phyloP scores from a whole-genome alignment of 2,329 filamentous ascomycete species.

The Sporothrix curviconia region DNA sequence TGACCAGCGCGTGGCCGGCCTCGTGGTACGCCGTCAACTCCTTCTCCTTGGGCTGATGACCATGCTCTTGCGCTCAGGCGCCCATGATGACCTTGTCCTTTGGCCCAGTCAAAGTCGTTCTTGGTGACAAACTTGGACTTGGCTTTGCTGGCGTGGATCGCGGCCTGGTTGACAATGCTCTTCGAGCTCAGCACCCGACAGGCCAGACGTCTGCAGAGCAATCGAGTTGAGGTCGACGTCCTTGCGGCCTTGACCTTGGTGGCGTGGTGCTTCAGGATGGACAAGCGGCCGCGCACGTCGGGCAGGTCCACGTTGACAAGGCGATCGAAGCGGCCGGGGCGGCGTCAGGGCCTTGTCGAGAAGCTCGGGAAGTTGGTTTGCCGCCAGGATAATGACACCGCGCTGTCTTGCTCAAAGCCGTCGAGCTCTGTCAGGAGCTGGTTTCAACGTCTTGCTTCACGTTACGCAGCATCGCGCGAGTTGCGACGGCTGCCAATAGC shows the following conservation, averaged over 20 bases:
- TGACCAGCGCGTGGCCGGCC: constrained; percentile 87
- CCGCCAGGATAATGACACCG: constrained; percentile 93
- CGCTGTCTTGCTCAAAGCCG: constrained; percentile 88
- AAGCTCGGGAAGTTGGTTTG: constrained; percentile 91
- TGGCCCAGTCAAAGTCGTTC: constrained; percentile 89
- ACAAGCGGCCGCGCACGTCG: constrained; percentile 86
- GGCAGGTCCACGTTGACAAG: constrained; percentile 84
- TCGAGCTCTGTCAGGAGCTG: constrained; percentile 95
- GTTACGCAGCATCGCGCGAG: constrained; percentile 84
- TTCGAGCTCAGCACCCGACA: constrained; percentile 94
- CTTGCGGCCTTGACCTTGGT: constrained; percentile 74
- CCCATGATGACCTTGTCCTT: constrained; percentile 98
- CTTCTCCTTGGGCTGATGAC: constrained; percentile 90
- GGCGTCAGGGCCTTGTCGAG: constrained; percentile 91
- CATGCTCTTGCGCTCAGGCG: constrained; percentile 80
- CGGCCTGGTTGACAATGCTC: constrained; percentile 94
- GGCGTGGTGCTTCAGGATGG: constrained; percentile 89
- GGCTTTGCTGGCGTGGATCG: constrained; percentile 85
- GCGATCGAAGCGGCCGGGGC: constrained; percentile 91
- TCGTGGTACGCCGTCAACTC: constrained; percentile 96
- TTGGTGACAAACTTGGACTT: constrained; percentile 70
- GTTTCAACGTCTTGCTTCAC: constrained; percentile 96
- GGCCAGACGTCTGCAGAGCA: constrained; percentile 80
- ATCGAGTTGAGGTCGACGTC: constrained; percentile 80
- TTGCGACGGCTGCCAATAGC: constrained; percentile 93